Base-by-base conservation (phyloP, 2,329 filamentous ascomycete genomes). In the Exophiala mesophila region DNA sequence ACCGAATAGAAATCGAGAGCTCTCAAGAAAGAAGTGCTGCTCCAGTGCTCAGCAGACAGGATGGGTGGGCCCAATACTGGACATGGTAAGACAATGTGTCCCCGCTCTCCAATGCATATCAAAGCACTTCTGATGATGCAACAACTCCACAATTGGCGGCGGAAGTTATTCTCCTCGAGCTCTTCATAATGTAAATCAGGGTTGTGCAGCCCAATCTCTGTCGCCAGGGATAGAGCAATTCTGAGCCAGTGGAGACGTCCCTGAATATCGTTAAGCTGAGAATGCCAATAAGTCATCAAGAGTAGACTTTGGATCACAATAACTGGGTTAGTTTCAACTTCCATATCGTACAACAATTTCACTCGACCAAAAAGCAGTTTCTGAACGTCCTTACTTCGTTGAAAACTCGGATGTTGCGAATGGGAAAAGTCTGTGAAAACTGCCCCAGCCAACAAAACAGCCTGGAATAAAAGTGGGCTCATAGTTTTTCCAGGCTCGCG, bases 241-340 rank as follows among this genome's bases (percentile, higher is more conserved):
- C 33, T 36, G 16, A 36, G 33, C 33, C 33, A 36, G 33, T 36
- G 33, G 19, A 36, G 9, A 18, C 33, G 33, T 36, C 33, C 33
- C 33, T 36, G 33, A 23, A 36, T 19, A 36, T 36, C 33, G 16
- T 36, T 36, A 19, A 36, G 33, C 16, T 23, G 33, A 36, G 33
- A 36, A 36, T 36, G 33, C 33, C 33, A 36, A 17, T 36, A 36
- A 19, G 33, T 36, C 33, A 36, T 36, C 18, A 36, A 36, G 13
- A 36, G 33, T 13, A 36, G 33, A 23, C 33, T 36, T 36, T 36
- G 33, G 16, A 36, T 23, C 33, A 36, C 33, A 23, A 17, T 36
- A 15, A 36, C 16, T 17, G n/a, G 33, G 19, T 36, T 36, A 23
- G 7, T 5, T 17, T 36, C 33, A 12, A 36, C 33, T 23, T 36